Base-by-base conservation (phyloP, 2,329 filamentous ascomycete species). In the Calonectria henricotiae region DNA sequence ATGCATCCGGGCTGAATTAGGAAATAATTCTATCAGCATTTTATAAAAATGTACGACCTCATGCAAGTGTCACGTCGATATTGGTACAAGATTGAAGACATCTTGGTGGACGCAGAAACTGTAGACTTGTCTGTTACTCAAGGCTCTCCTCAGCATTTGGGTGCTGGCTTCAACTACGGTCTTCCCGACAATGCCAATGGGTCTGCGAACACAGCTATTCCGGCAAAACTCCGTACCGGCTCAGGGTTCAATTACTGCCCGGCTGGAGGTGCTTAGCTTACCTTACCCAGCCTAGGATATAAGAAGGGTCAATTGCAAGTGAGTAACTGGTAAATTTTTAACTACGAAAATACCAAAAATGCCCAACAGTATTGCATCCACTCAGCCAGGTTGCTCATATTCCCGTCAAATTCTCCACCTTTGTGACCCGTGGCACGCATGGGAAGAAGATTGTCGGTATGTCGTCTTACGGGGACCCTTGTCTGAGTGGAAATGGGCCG, bases 211-310 rank as follows among this genome's bases (percentile, higher is more conserved):
- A 54, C 49, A 30, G 49, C 49, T 1, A 54, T 54, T 54, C 49
- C 49, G 9, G n/a, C 35, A 20, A 30, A 54, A 11, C 49, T 54
- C n/a, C 49, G 49, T 30, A n/a, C 17, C 3, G 49, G 49, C 9
- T 54, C 49, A 5, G 49, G 49, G 9, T 54, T 54, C 17, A 54
- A 54, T 23, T 54, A 54, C 12, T 54, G 49, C n/a, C 49, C 27
- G 1, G 49, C 49, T n/a, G 49, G 49, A 7, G 49, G 49, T 20
- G 49, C 49, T 54, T 30, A 54, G 11, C 49, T 54, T 37, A 30
- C 49, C 11, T 54, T 30, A 4, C 49, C 49, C 5, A 54, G 49
- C 9, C 49, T 54, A 5, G 49, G 49, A 35, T 54, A 54, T 9
- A 30, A 27, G 4, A 54, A 54, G 20, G 49, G 49, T 3, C 49